A percentile compares a stretch with the other conserved stretches of the same genome.
These are phyloP conservation scores for Cystoderma amianthinum DNA, from an alignment of 768 basidiomycete species.

Conservation along the genomic window DNA sequence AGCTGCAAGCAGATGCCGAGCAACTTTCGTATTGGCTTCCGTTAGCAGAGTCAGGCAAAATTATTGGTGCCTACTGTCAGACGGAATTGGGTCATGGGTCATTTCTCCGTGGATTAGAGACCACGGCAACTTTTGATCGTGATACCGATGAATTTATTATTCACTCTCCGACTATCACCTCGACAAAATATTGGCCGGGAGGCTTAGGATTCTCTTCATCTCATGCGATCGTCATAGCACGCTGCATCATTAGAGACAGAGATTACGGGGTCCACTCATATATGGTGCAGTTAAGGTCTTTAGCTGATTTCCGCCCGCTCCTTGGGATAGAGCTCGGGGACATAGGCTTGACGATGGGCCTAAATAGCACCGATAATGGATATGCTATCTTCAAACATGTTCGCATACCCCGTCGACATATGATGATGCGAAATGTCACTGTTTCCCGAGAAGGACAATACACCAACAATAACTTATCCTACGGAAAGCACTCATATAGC, in stretches of 20 bases:
- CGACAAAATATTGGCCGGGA: slow-evolving; percentile 18
- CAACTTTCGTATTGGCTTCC: slow-evolving; percentile 17
- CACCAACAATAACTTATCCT: not conserved
- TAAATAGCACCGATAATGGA: slow-evolving; percentile 16
- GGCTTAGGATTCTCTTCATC: slow-evolving; percentile 15
- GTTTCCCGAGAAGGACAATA: slow-evolving; percentile 14
- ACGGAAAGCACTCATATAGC: slow-evolving; percentile 12
- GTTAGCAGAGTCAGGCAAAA: slow-evolving; percentile 12
- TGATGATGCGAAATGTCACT: slow-evolving; percentile 13
- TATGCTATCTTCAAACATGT: slow-evolving; percentile 15
- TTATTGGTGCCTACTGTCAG: slow-evolving; percentile 17
- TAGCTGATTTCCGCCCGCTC: slow-evolving; percentile 13
- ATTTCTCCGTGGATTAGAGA: slow-evolving; percentile 17
- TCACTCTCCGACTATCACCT: slow-evolving; percentile 14
- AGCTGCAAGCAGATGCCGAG: slow-evolving; percentile 13
- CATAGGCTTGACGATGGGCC: slow-evolving; percentile 14
- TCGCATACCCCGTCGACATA: slow-evolving; percentile 14
- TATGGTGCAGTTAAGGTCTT: slow-evolving; percentile 16
- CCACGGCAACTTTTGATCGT: slow-evolving; percentile 16
- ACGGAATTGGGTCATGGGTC: slow-evolving; percentile 21
- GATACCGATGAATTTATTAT: slow-evolving; percentile 15
- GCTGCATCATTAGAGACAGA: slow-evolving; percentile 7
- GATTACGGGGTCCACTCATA: slow-evolving; percentile 17
- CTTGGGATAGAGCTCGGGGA: slow-evolving; percentile 18
- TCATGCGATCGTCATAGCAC: slow-evolving; percentile 19